A percentile compares a stretch with the other conserved stretches of the same genome.
Evolutionary conservation across 345 rosid genomes (phyloP).

Genomic region (Aquilaria malaccensis): DNA sequence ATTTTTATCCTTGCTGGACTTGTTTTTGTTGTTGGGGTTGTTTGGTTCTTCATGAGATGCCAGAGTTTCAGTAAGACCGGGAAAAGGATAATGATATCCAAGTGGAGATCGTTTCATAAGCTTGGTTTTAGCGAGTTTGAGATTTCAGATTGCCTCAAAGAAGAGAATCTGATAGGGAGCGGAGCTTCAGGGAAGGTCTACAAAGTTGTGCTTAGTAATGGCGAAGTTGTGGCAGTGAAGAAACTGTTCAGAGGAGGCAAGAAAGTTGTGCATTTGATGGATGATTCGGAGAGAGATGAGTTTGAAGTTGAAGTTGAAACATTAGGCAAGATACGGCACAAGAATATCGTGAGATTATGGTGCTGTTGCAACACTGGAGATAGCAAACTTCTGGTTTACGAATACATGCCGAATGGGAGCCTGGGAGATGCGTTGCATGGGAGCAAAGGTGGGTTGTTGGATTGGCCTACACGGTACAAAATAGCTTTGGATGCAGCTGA

Average conservation of each 20-base stretch:
- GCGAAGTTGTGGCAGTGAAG: conserved; percentile 82
- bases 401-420: conserved; percentile 93
- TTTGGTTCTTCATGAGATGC: conserved; percentile 53
- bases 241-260: conserved; percentile 39
- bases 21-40: conserved; percentile 50
- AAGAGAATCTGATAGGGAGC: conserved; percentile 67
- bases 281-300: conserved; percentile 33
- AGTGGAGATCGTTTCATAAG: conserved; percentile 91
- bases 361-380: conserved; percentile 62
- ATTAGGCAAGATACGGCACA: conserved; percentile 86
- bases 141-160: conserved; percentile 45
- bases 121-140: conserved; percentile 72
- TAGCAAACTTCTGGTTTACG: conserved; percentile 73
- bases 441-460: conserved; percentile 45
- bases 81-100: conserved; percentile 29
- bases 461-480: conserved; percentile 65
- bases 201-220: conserved; percentile 55
- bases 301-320: conserved; percentile 74
- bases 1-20: conserved; percentile 47
- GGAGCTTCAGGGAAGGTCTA: conserved; percentile 91
- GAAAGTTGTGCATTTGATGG: conserved; percentile 22
- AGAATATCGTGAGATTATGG: conserved; percentile 80
- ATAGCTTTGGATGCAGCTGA: conserved; percentile 85
- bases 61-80: conserved; percentile 34
- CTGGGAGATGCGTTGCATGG: conserved; percentile 62